Evolutionary conservation across 164 flowering plant genomes (phyloP).

Genomic region (Dillenia suffruticosa): DNA sequence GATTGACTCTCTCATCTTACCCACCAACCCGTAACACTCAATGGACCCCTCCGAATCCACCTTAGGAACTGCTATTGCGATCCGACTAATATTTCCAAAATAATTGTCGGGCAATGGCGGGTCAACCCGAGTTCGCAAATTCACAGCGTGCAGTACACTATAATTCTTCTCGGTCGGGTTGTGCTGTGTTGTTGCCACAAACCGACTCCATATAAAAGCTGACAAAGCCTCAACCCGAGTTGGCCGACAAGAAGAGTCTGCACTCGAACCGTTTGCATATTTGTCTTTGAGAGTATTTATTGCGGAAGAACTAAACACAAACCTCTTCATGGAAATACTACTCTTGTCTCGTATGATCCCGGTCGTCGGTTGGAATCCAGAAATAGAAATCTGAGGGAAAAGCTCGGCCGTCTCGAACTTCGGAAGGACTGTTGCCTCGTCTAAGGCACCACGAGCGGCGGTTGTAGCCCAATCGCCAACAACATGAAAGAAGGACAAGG

Average conservation of each 20-base stretch:
- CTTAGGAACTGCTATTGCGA: not conserved
- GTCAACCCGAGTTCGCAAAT: conserved; percentile 16
- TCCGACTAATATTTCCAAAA: conserved; percentile 21
- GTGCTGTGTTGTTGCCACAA: conserved; percentile 4
- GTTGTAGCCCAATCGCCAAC: conserved; percentile 36
- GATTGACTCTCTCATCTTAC: conserved; percentile 12
- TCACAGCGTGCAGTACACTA: conserved; percentile 18
- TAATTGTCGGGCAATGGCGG: conserved; percentile 22
- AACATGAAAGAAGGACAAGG: conserved; percentile 26
- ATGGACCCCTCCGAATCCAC: not conserved
- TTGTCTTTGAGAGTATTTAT: conserved; percentile 12
- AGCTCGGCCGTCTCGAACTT: conserved; percentile 18
- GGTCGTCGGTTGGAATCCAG: not conserved
- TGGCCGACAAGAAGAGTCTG: conserved; percentile 8
- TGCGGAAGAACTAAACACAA: conserved; percentile 17
- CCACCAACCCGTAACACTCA: conserved; percentile 6
- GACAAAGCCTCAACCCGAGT: conserved; percentile 32
- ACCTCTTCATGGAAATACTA: conserved; percentile 15
- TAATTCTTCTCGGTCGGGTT: not conserved
- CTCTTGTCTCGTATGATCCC: not conserved
- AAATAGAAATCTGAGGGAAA: conserved; percentile 21
- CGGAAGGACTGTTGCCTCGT: conserved; percentile 7
- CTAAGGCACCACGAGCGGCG: conserved; percentile 11
- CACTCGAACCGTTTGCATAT: not conserved
- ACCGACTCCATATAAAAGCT: conserved; percentile 20